Conservation (phyloP, 805 yeast genomes). For the Maudiozyma bulderi region DNA sequence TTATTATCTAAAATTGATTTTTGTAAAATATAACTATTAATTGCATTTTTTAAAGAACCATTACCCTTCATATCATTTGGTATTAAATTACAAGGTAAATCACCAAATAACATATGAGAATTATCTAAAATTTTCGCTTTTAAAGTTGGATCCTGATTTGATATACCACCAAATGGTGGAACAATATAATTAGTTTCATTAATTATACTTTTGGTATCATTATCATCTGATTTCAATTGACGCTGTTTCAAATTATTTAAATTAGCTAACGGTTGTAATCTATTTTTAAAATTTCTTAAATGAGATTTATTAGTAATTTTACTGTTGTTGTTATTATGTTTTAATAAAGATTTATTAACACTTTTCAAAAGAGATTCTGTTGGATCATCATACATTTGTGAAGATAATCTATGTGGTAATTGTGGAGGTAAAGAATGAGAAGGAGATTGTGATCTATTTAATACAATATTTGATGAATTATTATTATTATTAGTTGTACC, state of each 20-base stretch:
- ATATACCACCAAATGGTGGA: constrained; percentile 61
- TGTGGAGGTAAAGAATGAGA: constrained; percentile 2
- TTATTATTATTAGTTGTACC: neutral
- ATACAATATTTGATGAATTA: neutral
- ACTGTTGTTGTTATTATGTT: constrained; percentile 8
- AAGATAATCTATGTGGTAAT: neutral
- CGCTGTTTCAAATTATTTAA: neutral
- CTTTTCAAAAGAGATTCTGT: constrained; percentile 21
- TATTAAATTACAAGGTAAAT: constrained; percentile 65
- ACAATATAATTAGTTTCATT: constrained; percentile 17
- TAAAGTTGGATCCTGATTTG: constrained; percentile 47
- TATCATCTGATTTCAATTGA: neutral
- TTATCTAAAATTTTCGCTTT: constrained; percentile 29
- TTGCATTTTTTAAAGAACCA: constrained; percentile 80
- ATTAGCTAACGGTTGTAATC: neutral
- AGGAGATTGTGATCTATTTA: constrained; percentile 1
- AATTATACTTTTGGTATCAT: constrained; percentile 12
- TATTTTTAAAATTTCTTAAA: neutral
- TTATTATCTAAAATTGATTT: constrained; percentile 2
- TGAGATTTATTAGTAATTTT: too few species aligned
- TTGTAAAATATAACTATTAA: constrained; percentile 45
- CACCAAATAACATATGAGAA: constrained; percentile 31
- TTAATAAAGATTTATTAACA: constrained; percentile 22
- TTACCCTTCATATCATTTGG: constrained; percentile 59
- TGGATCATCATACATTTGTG: constrained; percentile 8